Evolutionary conservation across 225 moss, liverwort and hornwort genomes (phyloP).

Genomic region (Neckera pumila): DNA sequence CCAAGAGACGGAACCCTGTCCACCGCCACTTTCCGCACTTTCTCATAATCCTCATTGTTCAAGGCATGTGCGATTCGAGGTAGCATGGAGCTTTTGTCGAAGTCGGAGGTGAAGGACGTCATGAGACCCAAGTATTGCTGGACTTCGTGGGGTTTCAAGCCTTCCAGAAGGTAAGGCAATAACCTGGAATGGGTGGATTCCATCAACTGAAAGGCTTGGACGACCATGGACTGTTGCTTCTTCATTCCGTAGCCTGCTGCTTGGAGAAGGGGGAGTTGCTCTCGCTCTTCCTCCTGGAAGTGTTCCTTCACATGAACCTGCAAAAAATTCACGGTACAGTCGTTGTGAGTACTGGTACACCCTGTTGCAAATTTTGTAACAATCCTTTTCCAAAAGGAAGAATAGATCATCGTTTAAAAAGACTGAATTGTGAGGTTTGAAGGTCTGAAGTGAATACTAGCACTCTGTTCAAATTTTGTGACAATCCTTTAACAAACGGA

Average conservation of each 20-base stretch:
- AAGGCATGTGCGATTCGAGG: slow-evolving; percentile 16
- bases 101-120: slow-evolving; percentile 2
- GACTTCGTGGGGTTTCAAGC: slow-evolving; percentile 29
- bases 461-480: neutral
- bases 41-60: slow-evolving; percentile 22
- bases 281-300: slow-evolving; percentile 47
- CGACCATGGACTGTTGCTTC: slow-evolving; percentile 38
- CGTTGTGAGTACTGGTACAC: neutral
- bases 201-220: slow-evolving; percentile 24
- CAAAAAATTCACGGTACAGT: neutral
- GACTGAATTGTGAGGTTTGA: neutral
- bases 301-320: slow-evolving; percentile 37
- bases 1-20: slow-evolving; percentile 36
- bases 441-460: neutral
- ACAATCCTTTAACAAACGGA: neutral
- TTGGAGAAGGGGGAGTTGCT: slow-evolving; percentile 36
- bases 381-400: neutral
- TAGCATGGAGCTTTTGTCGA: slow-evolving; percentile 1
- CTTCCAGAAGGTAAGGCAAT: slow-evolving; percentile 29
- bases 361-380: neutral
- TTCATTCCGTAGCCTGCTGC: slow-evolving; percentile 36
- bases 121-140: slow-evolving; percentile 46
- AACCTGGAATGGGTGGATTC: slow-evolving; percentile 32
- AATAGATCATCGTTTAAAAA: accelerated
- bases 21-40: slow-evolving; percentile 27